Evolutionary conservation across 2,329 filamentous ascomycete species (phyloP).

Genomic region (Beauveria asiatica): DNA sequence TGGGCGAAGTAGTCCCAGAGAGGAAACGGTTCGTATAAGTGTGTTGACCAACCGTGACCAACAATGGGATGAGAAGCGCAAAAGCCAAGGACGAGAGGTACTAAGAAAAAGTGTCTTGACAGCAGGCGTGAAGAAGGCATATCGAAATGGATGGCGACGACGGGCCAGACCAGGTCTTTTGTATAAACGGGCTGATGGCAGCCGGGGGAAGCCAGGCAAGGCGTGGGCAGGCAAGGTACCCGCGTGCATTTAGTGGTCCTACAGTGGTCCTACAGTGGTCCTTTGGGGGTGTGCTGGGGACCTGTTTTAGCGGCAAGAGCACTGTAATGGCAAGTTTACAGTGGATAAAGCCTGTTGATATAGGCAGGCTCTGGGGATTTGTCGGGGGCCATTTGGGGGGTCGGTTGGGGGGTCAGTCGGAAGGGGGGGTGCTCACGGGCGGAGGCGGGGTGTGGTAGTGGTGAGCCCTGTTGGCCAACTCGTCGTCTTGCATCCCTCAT

Average conservation of each 20-base stretch:
- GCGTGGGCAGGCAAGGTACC: background rate
- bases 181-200: background rate
- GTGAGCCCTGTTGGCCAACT: background rate
- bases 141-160: constrained; percentile 2
- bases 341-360: background rate
- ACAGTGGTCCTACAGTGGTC: background rate
- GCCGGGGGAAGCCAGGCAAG: background rate
- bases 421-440: background rate
- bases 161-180: constrained; percentile 16
- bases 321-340: background rate
- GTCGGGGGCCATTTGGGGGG: background rate
- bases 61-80: background rate
- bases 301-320: background rate
- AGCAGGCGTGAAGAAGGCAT: constrained; percentile 1
- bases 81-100: background rate
- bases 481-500: background rate
- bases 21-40: background rate
- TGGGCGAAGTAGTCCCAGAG: background rate
- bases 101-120: background rate
- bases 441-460: background rate
- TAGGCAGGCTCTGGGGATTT: background rate
- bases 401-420: background rate
- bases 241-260: background rate
- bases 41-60: background rate
- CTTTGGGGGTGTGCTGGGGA: background rate